phyloP scores from a whole-genome alignment of 2,329 filamentous ascomycete species.

The Rhinocladiella similis region DNA sequence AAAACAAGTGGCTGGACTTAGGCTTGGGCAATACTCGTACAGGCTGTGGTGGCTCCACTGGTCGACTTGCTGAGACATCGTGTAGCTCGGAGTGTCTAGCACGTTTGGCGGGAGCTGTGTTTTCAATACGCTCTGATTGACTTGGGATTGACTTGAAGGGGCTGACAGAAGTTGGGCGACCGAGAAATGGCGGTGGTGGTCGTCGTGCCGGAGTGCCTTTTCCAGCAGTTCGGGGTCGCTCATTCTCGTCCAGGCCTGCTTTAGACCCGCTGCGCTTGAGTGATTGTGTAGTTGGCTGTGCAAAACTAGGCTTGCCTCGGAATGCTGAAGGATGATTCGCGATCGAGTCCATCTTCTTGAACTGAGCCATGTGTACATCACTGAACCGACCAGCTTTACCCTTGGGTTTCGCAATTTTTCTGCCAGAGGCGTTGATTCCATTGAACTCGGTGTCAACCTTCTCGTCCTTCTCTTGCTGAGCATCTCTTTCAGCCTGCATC shows the following conservation, averaged over 20 bases:
- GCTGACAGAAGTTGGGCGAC: slow-evolving; percentile 26
- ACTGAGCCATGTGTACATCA: slow-evolving; percentile 80
- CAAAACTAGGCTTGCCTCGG: slow-evolving; percentile 49
- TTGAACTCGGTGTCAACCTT: slow-evolving; percentile 43
- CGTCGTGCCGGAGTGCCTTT: slow-evolving; percentile 41
- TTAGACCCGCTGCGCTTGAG: slow-evolving; percentile 59
- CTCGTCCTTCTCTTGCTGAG: slow-evolving; percentile 52
- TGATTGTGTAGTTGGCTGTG: slow-evolving; percentile 41
- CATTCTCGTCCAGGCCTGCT: slow-evolving; percentile 64
- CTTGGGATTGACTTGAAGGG: slow-evolving; percentile 35
- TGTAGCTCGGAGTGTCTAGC: slow-evolving; percentile 66
- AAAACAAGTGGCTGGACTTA: slow-evolving; percentile 62
- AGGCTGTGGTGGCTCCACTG: slow-evolving; percentile 16
- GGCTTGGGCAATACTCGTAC: slow-evolving; percentile 44
- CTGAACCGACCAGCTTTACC: slow-evolving; percentile 78
- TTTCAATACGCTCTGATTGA: slow-evolving; percentile 31
- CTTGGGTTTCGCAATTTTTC: slow-evolving; percentile 78
- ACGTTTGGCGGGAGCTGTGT: slow-evolving; percentile 63
- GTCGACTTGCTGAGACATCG: slow-evolving; percentile 65
- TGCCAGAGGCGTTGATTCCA: slow-evolving; percentile 42
- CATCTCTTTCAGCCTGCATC: slow-evolving; percentile 62
- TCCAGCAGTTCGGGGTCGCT: slow-evolving; percentile 35
- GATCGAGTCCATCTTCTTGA: slow-evolving; percentile 98
- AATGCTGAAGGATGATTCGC: slow-evolving; percentile 79
- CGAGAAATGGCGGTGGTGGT: slow-evolving; percentile 33